Conservation (phyloP, 768 basidiomycete species). For the Leccinum ochraceum region DNA sequence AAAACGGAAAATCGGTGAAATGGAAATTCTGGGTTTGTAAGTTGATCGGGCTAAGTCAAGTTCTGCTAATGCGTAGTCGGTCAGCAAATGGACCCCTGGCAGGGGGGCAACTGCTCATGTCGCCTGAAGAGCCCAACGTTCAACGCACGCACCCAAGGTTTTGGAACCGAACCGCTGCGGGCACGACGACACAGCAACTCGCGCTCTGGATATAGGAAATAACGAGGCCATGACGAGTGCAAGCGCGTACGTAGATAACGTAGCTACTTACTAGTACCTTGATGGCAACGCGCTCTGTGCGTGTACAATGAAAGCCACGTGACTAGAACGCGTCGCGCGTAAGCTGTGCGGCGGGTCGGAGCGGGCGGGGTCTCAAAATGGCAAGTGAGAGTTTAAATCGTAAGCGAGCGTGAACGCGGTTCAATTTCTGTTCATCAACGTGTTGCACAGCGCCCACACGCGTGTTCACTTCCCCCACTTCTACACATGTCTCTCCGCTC, state of each 20-base stretch:
- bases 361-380: conserved; percentile 35
- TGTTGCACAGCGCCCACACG: conserved; percentile 34
- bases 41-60: conserved; percentile 18
- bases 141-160: neutral
- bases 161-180: conserved; percentile 9
- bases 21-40: conserved; percentile 15
- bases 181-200: neutral
- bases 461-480: conserved; percentile 13
- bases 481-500: conserved; percentile 52
- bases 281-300: conserved; percentile 2
- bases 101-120: conserved; percentile 12
- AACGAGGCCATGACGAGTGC: neutral
- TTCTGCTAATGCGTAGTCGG: neutral
- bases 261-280: neutral
- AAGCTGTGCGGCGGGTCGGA: conserved; percentile 32
- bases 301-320: conserved; percentile 20
- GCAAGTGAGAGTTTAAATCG: conserved; percentile 31
- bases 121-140: neutral
- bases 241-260: neutral
- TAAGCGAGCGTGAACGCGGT: conserved; percentile 28
- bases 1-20: conserved; percentile 7
- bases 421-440: conserved; percentile 31
- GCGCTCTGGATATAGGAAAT: neutral
- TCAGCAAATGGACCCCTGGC: conserved; percentile 7
- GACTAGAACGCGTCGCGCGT: conserved; percentile 26